Evolutionary conservation across 345 rosid genomes (phyloP).

Genomic region (Trapa bicornis): DNA sequence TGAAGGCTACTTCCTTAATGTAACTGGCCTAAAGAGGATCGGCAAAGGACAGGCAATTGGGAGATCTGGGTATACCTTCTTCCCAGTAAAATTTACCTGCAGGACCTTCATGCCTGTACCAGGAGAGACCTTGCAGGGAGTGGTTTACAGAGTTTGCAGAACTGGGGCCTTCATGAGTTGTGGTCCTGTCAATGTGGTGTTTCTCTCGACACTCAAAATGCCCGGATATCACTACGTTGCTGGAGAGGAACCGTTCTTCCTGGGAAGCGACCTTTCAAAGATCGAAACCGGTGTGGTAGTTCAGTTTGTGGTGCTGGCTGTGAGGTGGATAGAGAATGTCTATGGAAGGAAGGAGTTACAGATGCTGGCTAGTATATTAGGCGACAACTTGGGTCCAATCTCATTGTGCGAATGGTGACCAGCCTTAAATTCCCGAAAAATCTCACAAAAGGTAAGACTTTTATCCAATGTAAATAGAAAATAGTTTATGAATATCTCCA

Average conservation of each 20-base stretch:
- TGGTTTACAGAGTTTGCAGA: background rate
- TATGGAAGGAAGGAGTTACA: background rate
- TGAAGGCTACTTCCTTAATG: background rate
- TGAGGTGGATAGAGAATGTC: background rate
- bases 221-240: slow-evolving; percentile 1
- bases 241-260: background rate
- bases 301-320: slow-evolving; percentile 1
- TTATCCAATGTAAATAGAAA: background rate
- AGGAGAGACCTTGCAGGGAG: slow-evolving; percentile 2
- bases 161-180: background rate
- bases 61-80: background rate
- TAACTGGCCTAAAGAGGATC: background rate
- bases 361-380: background rate
- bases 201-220: background rate
- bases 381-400: slow-evolving; percentile 3
- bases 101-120: slow-evolving; percentile 1
- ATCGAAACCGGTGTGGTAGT: background rate
- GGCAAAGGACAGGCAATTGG: background rate
- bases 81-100: slow-evolving; percentile 3
- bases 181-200: background rate
- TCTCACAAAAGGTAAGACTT: background rate
- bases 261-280: background rate
- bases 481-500: background rate
- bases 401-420: background rate
- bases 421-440: background rate